Percentiles rank a stretch among this genome's conserved stretches.
These are phyloP conservation scores for Candida qinlingensis DNA, from an alignment of 805 yeast genomes.

Conservation along the genomic window DNA sequence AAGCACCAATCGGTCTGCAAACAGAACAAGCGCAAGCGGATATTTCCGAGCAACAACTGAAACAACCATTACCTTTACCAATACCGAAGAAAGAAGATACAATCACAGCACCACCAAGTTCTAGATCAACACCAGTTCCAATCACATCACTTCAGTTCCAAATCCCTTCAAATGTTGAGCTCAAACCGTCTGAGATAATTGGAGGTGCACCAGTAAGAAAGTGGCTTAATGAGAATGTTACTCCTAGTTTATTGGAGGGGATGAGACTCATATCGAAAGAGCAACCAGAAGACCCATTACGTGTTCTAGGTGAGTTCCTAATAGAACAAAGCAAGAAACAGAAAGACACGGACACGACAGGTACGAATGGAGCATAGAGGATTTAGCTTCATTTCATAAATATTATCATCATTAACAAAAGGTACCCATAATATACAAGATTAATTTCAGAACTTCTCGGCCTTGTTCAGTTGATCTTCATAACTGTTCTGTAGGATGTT, in stretches of 20 bases:
- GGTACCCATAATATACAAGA: not conserved
- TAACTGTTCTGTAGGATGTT: conserved; percentile 49
- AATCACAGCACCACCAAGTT: not conserved
- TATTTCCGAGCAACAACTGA: too few relatives aligned
- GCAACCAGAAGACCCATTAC: conserved; percentile 49
- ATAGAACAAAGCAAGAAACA: conserved; percentile 31
- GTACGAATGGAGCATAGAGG: too few relatives aligned
- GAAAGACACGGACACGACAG: not conserved
- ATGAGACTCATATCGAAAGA: conserved; percentile 17
- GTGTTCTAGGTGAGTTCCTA: conserved; percentile 48
- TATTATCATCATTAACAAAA: not conserved
- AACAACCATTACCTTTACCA: not conserved
- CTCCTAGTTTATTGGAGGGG: conserved; percentile 61
- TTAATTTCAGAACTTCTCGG: conserved; percentile 31
- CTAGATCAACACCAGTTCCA: conserved; percentile 13
- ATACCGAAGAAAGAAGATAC: not conserved
- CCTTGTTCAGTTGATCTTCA: conserved; percentile 35
- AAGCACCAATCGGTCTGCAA: not conserved
- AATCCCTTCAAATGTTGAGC: conserved; percentile 14
- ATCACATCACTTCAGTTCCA: conserved; percentile 17
- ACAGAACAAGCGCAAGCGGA: not conserved
- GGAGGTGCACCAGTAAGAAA: conserved; percentile 71
- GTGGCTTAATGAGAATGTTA: conserved; percentile 60
- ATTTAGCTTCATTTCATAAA: too few relatives aligned
- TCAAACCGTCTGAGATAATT: conserved; percentile 40